Evolutionary conservation across 1,284 basidiomycete species (phyloP).

Genomic region (Fomitopsis schrenkii): DNA sequence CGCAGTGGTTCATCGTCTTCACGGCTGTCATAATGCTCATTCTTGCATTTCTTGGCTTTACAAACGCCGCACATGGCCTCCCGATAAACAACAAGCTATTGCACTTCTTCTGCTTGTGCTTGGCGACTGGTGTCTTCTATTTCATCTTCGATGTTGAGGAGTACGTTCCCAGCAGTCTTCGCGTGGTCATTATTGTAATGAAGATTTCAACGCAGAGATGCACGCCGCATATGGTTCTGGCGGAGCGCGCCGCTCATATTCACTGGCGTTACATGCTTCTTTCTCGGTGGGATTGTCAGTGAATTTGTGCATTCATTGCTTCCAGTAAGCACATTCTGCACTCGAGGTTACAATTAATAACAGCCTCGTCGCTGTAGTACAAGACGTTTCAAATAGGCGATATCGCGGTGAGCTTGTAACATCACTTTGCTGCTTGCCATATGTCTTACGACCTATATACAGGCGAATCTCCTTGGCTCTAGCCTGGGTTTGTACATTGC

Average conservation of each 20-base stretch:
- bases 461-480: slow-evolving; percentile 85
- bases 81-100: slow-evolving; percentile 82
- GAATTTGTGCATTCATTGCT: slow-evolving; percentile 82
- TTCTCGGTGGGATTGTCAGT: slow-evolving; percentile 80
- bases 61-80: slow-evolving; percentile 58
- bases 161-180: slow-evolving; percentile 29
- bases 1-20: slow-evolving; percentile 71
- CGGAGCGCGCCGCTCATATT: slow-evolving; percentile 69
- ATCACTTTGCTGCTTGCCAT: slow-evolving; percentile 6
- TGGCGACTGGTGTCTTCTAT: slow-evolving; percentile 82
- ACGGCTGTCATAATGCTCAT: slow-evolving; percentile 61
- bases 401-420: slow-evolving; percentile 51
- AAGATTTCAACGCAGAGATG: slow-evolving; percentile 44
- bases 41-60: slow-evolving; percentile 72
- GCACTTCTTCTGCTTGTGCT: slow-evolving; percentile 77
- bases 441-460: neutral
- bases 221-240: slow-evolving; percentile 81
- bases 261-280: slow-evolving; percentile 65
- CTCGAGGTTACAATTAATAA: slow-evolving; percentile 2
- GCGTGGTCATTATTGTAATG: neutral
- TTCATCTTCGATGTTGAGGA: slow-evolving; percentile 88
- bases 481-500: slow-evolving; percentile 65
- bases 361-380: slow-evolving; percentile 39
- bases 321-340: slow-evolving; percentile 47
- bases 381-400: slow-evolving; percentile 80